phyloP scores from a whole-genome alignment of 2,329 filamentous ascomycete species.

The Ophiostoma sp. region DNA sequence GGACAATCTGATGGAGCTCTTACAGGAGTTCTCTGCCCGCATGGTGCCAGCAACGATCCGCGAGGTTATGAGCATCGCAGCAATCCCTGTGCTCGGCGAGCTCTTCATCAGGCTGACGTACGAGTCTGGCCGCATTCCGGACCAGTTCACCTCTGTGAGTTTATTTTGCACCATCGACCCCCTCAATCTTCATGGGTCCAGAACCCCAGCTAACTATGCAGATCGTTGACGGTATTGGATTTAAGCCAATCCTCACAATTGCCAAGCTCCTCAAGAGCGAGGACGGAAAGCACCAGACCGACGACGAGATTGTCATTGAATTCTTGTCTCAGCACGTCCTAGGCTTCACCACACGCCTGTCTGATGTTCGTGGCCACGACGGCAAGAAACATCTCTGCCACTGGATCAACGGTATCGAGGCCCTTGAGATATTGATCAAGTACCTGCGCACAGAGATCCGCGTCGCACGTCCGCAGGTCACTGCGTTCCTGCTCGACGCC shows the following conservation, averaged over 20 bases:
- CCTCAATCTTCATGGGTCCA: not conserved
- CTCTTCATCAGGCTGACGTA: conserved; percentile 26
- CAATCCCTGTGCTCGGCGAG: conserved; percentile 26
- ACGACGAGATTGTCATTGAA: conserved; percentile 54
- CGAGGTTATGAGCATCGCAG: conserved; percentile 26
- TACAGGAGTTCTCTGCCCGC: conserved; percentile 23
- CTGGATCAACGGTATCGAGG: conserved; percentile 50
- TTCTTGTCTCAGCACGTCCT: conserved; percentile 83
- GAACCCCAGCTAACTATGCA: not conserved
- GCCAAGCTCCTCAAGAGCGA: conserved; percentile 31
- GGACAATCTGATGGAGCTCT: conserved; percentile 25
- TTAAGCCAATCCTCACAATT: conserved; percentile 25
- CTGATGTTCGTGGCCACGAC: conserved; percentile 48
- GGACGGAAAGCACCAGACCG: conserved; percentile 31
- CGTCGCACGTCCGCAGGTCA: conserved; percentile 82
- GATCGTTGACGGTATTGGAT: conserved; percentile 23
- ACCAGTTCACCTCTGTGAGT: conserved; percentile 21
- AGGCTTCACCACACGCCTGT: conserved; percentile 78
- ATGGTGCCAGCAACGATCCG: conserved; percentile 25
- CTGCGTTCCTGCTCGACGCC: conserved; percentile 84
- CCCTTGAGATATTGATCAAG: conserved; percentile 81
- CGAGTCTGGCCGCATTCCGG: conserved; percentile 17
- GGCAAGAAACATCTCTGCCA: conserved; percentile 27
- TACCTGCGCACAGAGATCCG: conserved; percentile 68
- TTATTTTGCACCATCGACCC: not conserved